These are phyloP conservation scores for Myrica gale DNA, from an alignment of 306 rosid genomes.

Conservation along the genomic window DNA sequence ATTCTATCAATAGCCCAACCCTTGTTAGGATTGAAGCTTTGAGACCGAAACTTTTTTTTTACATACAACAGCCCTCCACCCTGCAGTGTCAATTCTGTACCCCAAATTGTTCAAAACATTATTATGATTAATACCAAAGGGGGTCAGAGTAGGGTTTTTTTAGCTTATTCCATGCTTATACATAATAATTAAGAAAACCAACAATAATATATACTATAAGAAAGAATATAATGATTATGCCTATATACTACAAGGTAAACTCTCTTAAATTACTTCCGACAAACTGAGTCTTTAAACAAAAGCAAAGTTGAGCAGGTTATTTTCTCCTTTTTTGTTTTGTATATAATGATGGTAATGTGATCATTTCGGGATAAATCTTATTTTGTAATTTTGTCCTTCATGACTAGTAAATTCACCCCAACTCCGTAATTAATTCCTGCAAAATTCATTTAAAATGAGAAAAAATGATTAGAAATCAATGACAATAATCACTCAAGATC, in stretches of 20 bases:
- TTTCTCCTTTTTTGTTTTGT: background rate
- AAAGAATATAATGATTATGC: conserved; percentile 27
- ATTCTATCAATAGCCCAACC: no score
- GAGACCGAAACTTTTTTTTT: no score
- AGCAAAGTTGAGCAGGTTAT: conserved; percentile 23
- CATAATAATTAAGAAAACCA: conserved; percentile 20
- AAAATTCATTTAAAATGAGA: conserved; percentile 1
- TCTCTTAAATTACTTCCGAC: conserved; percentile 43
- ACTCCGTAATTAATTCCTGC: conserved; percentile 15
- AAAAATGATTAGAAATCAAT: conserved; percentile 61
- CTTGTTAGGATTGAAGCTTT: no score
- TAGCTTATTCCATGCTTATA: conserved; percentile 20
- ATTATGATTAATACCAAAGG: conserved; percentile 30
- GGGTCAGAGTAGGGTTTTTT: conserved; percentile 13
- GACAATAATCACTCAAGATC: conserved; percentile 52
- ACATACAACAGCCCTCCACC: background rate
- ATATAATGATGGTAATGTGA: conserved; percentile 3
- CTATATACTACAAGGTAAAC: conserved; percentile 22
- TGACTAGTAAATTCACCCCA: conserved; percentile 26
- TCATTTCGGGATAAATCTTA: conserved; percentile 29
- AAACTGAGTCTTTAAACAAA: conserved; percentile 42
- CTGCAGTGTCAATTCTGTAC: conserved; percentile 25
- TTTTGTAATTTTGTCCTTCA: conserved; percentile 40
- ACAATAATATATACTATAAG: conserved; percentile 26
- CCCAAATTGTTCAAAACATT: conserved; percentile 13